phyloP scores from a whole-genome alignment of 164 flowering plant species.

The Cinnamomum micranthum region DNA sequence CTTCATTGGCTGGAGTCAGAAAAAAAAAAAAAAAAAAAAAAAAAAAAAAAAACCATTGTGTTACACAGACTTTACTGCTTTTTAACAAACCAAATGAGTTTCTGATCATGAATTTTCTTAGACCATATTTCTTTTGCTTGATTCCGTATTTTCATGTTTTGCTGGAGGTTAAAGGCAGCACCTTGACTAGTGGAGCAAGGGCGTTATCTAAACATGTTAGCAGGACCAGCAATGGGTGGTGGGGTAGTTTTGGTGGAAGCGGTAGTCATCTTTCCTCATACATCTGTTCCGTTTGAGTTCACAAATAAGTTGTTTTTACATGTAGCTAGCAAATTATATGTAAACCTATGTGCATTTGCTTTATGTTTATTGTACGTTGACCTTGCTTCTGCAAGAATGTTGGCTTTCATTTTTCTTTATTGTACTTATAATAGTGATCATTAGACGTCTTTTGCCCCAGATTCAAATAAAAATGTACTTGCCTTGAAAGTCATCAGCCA shows the following conservation, averaged over 20 bases:
- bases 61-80: neutral
- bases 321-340: neutral
- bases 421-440: neutral
- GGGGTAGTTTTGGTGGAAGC: conserved; percentile 63
- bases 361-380: neutral
- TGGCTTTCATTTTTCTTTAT: neutral
- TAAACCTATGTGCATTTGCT: neutral
- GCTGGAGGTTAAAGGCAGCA: conserved; percentile 54
- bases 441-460: conserved; percentile 26
- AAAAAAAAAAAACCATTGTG: neutral
- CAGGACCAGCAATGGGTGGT: conserved; percentile 50
- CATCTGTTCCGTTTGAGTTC: neutral
- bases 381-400: neutral
- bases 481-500: conserved; percentile 44
- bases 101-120: neutral
- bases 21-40: neutral
- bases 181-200: conserved; percentile 67
- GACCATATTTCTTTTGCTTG: conserved; percentile 1
- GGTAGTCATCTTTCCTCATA: conserved; percentile 35
- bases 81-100: too few species aligned
- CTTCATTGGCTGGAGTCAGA: neutral
- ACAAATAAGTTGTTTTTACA: neutral
- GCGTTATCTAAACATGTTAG: conserved; percentile 73
- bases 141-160: conserved; percentile 14
- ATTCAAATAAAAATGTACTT: conserved; percentile 50